phyloP scores from a whole-genome alignment of 1,284 basidiomycete genomes.

The Trichosporon sp. region DNA sequence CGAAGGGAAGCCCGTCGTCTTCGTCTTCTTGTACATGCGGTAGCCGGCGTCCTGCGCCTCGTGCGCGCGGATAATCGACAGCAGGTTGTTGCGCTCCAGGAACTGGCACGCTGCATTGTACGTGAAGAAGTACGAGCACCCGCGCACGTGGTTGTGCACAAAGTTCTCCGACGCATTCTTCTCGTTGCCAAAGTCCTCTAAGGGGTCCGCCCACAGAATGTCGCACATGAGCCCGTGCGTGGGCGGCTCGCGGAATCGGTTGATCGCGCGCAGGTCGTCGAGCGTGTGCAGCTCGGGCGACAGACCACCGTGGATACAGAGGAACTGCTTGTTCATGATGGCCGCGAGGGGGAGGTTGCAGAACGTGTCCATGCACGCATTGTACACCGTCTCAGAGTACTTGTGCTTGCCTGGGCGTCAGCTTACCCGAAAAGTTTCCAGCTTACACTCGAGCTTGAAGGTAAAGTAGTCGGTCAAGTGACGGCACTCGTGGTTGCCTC shows the following conservation, averaged over 20 bases:
- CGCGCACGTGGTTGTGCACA: constrained; percentile 86
- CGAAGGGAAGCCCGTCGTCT: constrained; percentile 81
- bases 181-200: constrained; percentile 89
- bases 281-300: constrained; percentile 85
- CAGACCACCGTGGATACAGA: constrained; percentile 90
- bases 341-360: constrained; percentile 86
- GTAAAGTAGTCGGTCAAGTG: constrained; percentile 97
- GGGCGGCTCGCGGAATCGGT: constrained; percentile 90
- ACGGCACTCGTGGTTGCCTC: constrained; percentile 96
- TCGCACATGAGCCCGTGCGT: constrained; percentile 94
- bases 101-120: constrained; percentile 90
- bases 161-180: constrained; percentile 74
- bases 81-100: constrained; percentile 83
- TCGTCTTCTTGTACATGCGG: constrained; percentile 95
- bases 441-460: constrained; percentile 87
- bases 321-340: constrained; percentile 95
- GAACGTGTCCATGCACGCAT: constrained; percentile 89
- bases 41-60: constrained; percentile 95
- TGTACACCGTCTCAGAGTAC: constrained; percentile 83
- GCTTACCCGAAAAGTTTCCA: not conserved
- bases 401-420: constrained; percentile 77
- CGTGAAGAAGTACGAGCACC: constrained; percentile 96
- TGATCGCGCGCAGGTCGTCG: constrained; percentile 78
- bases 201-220: constrained; percentile 88
- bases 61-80: constrained; percentile 92